Evolutionary conservation across 2,329 filamentous ascomycete species (phyloP).

Genomic region (Aspergillus chevalieri): DNA sequence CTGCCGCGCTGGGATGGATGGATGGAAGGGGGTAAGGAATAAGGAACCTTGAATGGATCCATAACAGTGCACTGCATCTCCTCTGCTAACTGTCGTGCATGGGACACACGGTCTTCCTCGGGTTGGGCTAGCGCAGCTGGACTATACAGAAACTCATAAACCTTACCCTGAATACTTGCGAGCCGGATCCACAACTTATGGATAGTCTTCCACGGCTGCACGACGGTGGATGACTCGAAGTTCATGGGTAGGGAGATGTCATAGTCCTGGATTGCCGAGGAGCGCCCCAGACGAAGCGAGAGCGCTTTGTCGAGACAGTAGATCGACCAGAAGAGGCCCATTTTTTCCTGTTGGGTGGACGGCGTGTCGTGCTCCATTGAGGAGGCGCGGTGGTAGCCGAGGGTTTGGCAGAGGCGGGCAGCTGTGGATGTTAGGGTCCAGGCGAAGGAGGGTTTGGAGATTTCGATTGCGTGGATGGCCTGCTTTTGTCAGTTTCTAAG

Average conservation of each 20-base stretch:
- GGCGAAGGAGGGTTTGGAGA: conserved; percentile 57
- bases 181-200: conserved; percentile 52
- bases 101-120: conserved; percentile 19
- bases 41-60: conserved; percentile 25
- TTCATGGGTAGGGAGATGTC: conserved; percentile 48
- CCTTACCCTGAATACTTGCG: conserved; percentile 52
- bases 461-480: conserved; percentile 58
- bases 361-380: conserved; percentile 21
- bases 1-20: not conserved
- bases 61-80: conserved; percentile 24
- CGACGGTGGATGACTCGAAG: conserved; percentile 7
- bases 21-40: too few species aligned
- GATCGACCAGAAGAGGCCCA: conserved; percentile 51
- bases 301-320: conserved; percentile 57
- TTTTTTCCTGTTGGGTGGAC: conserved; percentile 24
- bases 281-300: conserved; percentile 54
- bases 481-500: conserved; percentile 22
- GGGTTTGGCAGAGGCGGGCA: conserved; percentile 55
- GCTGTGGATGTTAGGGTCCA: conserved; percentile 58
- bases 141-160: conserved; percentile 55
- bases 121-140: conserved; percentile 23
- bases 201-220: conserved; percentile 39
- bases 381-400: conserved; percentile 50
- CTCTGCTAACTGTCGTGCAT: conserved; percentile 22
- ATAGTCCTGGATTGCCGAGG: conserved; percentile 54